phyloP scores from a whole-genome alignment of 2,329 filamentous ascomycete species.

The Sclerotinia subarctica region DNA sequence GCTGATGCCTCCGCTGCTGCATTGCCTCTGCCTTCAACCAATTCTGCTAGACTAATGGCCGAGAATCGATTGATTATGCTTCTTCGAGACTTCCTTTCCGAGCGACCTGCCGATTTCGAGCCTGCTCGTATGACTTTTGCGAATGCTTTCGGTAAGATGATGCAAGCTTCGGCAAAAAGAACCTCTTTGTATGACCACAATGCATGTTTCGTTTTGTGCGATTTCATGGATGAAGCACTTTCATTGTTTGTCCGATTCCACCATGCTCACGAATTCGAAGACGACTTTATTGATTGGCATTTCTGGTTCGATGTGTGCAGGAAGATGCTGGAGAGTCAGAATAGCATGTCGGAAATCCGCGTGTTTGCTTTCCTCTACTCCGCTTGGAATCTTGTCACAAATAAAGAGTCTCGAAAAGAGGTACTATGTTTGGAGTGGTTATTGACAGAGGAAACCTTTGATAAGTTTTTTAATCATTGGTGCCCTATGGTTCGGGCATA shows the following conservation, averaged over 20 bases:
- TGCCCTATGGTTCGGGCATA: constrained; percentile 76
- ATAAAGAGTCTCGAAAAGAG: constrained; percentile 54
- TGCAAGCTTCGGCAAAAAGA: constrained; percentile 59
- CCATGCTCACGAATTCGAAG: constrained; percentile 41
- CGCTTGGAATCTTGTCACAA: constrained; percentile 58
- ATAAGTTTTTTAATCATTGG: constrained; percentile 70
- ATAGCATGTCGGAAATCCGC: constrained; percentile 68
- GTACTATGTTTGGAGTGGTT: constrained; percentile 62
- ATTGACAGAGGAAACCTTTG: constrained; percentile 59
- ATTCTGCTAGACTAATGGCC: constrained; percentile 63
- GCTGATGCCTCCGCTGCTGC: constrained; percentile 55
- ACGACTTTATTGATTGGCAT: constrained; percentile 55
- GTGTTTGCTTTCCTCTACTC: constrained; percentile 66
- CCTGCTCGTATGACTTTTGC: constrained; percentile 59
- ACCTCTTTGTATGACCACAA: constrained; percentile 67
- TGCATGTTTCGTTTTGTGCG: constrained; percentile 70
- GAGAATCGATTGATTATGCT: constrained; percentile 70
- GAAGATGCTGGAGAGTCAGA: constrained; percentile 67
- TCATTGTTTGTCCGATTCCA: constrained; percentile 60
- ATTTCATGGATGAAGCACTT: constrained; percentile 68
- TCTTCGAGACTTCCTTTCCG: constrained; percentile 65
- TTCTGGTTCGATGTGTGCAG: constrained; percentile 68
- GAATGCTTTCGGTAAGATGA: constrained; percentile 57
- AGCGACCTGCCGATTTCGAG: constrained; percentile 52
- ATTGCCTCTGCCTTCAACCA: constrained; percentile 52